Evolutionary conservation across 2,329 filamentous ascomycete genomes (phyloP), one percentile per base, ranked within the genome.

Genomic region (Scytalidium lignicola): DNA sequence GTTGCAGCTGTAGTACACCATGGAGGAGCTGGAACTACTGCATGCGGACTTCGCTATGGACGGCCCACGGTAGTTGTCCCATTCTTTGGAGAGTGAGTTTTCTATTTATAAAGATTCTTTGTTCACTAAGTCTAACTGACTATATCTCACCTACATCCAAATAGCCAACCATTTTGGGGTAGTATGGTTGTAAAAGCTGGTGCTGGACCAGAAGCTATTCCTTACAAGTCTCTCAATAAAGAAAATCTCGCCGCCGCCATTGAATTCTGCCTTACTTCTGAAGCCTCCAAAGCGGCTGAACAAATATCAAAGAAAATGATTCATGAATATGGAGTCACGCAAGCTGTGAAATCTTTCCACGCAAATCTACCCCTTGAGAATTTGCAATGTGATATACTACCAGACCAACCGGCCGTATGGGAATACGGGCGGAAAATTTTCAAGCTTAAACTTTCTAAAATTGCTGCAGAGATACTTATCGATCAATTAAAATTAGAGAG

Each of bases 391-490:
- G 60, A 64, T 13, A 51, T 71, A 20, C 55, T 70, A 3, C 59
- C 62, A 2, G 74, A 80, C 21, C 67, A 68, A 2, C 70, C 74
- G 2, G 79, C 80, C 0, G 70, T 71, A 0, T 82, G 79, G 79
- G 62, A 67, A 17, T 62, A 75, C 22, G 75, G 51, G 40, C 32
- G 47, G 21, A 10, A 48, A 55, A 54, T 73, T 71, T 1, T 64
- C 23, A 26, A 26, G 5, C 23, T 26, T 65, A 69, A 71, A 43
- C 61, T 82, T 0, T 78, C 72, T 2, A 69, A 76, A 1, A 59
- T 78, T 17, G 79, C 79, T 2, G 78, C 77, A 0, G 71, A 78
- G 39, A 62, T 81, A 0, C 57, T 82, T 6, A 68, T 76, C 3
- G 69, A 78, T 46, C 69, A 74, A 55, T 72, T 73, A 51, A 76